phyloP scores from a whole-genome alignment of 179 eudicot genomes.

The Beta lomatogona region DNA sequence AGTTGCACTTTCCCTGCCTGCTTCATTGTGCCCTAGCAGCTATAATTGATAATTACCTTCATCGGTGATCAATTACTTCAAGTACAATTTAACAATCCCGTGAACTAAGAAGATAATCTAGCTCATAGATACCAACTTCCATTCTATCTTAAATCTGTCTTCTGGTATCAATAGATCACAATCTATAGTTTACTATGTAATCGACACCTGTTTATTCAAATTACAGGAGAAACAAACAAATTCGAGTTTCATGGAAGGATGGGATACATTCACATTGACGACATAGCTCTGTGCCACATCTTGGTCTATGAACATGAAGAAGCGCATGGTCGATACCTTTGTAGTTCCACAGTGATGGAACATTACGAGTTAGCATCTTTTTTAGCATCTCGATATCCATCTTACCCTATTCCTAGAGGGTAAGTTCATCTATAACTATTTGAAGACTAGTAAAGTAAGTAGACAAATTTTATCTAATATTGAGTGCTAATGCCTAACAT shows the following conservation, averaged over 20 bases:
- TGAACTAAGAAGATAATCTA: too few relatives aligned
- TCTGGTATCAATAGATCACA: not conserved
- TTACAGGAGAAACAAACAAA: slow-evolving; percentile 58
- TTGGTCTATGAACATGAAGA: slow-evolving; percentile 67
- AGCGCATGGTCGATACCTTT: slow-evolving; percentile 79
- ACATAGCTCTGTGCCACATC: slow-evolving; percentile 81
- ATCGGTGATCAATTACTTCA: too few relatives aligned
- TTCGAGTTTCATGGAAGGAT: slow-evolving; percentile 87
- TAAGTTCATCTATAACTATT: slow-evolving; percentile 19
- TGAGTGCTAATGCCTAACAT: too few relatives aligned
- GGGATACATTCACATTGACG: slow-evolving; percentile 96
- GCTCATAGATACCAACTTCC: too few relatives aligned
- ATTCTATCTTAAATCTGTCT: too few relatives aligned
- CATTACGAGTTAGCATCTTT: slow-evolving; percentile 55
- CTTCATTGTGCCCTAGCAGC: too few relatives aligned
- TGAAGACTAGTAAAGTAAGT: not conserved
- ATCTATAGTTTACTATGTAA: not conserved
- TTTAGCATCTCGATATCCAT: slow-evolving; percentile 68
- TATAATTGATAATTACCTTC: too few relatives aligned
- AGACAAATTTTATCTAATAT: too few relatives aligned
- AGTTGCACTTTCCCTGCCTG: too few relatives aligned
- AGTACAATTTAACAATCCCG: too few relatives aligned
- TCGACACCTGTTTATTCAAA: not conserved
- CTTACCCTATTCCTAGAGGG: slow-evolving; percentile 74
- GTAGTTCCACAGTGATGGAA: slow-evolving; percentile 75